Base-by-base conservation (phyloP, 352 stramenopile species). In the Pythium diclinum region DNA sequence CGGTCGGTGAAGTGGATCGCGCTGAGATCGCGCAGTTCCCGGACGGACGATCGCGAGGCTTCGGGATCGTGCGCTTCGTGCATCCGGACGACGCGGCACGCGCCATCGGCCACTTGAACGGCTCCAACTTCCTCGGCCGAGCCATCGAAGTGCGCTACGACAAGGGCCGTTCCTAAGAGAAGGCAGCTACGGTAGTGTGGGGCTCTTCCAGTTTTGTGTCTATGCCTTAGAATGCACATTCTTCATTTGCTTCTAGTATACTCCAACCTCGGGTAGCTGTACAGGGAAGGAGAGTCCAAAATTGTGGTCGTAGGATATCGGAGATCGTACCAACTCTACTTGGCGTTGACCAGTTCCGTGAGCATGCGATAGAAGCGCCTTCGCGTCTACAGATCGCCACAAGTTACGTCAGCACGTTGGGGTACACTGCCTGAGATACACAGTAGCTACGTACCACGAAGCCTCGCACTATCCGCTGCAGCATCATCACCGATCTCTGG, bases 81-180 rank as follows among this genome's bases (percentile, higher is more conserved):
- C 81, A 72, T 25, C 44, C 74, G n/a, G 56, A 74, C 4, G 73
- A 91, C 21, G 81, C 81, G 17, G 71, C 59, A 33, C 63, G 77
- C 71, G 84, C 83, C 6, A 92, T 94, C 36, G 79, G 85, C 36
- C 73, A 67, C 34, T 74, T 92, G 42, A 87, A 92, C 58, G 78
- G 75, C 6, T 65, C 78, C 36, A 79, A 92, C 56, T 74, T 92
- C 63, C 78, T 88, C 48, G 82, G 85, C 28, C 80, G 81, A 4
- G 55, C 71, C 59, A 84, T 94, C 54, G 74, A 86, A 54, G 85
- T 92, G 40, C 85, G 83, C 21, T 61, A 87, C 59, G 83, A 92
- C 63, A 87, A 82, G 46, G 72, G 68, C 6, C 59, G 47, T 0
- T 28, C 13, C 1, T 52, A 34, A 56, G 8, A 16, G 1, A 17